Evolutionary conservation across 139 green algal species (phyloP), one percentile per base, ranked within the genome.

Genomic region (Gonium pectorale): DNA sequence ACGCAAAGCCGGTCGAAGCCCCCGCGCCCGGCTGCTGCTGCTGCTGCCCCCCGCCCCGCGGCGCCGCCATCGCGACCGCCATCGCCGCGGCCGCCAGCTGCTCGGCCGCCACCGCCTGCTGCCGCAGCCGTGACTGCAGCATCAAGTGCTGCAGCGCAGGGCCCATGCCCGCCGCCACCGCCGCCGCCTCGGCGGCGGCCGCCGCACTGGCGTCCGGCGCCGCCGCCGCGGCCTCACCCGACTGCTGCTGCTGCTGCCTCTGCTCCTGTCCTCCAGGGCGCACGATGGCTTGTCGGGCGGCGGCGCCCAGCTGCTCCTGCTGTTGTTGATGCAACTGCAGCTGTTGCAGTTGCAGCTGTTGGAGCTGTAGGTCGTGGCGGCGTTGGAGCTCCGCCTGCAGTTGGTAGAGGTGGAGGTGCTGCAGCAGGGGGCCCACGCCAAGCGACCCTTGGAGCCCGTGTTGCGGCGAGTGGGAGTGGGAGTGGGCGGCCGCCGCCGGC

Each of bases 51-150:
- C n/a, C n/a, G n/a, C n/a, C n/a, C n/a, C n/a, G 49, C 49, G 67
- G 70, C n/a, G 44, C 46, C 70, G 70, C 44, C 70, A 46, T 17
- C 0, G 51, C 51, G 24, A 52, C 72, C 19, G 72, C 52, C 49
- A 51, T 9, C 21, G 52, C 51, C 31, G 52, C 72, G 1, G 72
- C 72, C 37, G 73, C 73, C 31, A 54, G 41, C 54, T 52, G 56
- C 54, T 81, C 73, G 37, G 73, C 52, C n/a, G n/a, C n/a, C n/a
- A n/a, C n/a, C 19, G 72, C 73, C 54, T 81, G 73, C 56, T 81
- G 73, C 37, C 73, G 54, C 29, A 69, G 15, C 2, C 38, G 27
- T 3, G 73, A 69, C 54, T 69, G 54, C 29, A 69, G 4, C 29
- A 81, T 51, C 38, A 81, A 15, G 54, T 81, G 73, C 26, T 70